phyloP scores from a whole-genome alignment of 345 rosid species.

The Gossypium herbaceum region DNA sequence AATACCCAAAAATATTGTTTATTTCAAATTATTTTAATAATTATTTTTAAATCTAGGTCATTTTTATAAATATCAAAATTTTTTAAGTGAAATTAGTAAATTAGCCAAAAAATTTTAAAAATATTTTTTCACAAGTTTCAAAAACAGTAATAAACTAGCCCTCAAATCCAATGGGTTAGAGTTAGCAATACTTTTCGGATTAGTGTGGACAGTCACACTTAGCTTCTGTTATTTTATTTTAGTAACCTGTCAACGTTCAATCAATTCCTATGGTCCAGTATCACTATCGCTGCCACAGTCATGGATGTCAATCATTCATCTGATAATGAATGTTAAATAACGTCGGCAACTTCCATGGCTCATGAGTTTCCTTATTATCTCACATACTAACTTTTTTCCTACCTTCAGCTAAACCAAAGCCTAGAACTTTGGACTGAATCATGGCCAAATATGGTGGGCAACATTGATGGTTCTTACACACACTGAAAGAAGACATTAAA shows the following conservation, averaged over 20 bases:
- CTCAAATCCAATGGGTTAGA: no score
- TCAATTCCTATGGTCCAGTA: neutral
- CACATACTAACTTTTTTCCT: neutral
- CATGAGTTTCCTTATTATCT: neutral
- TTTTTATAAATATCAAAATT: no score
- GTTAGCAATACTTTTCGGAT: no score
- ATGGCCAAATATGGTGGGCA: constrained; percentile 34
- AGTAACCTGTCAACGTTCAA: neutral
- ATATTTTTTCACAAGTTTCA: no score
- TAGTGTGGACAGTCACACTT: no score
- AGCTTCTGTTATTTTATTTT: no score
- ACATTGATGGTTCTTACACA: constrained; percentile 41
- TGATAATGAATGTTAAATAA: neutral
- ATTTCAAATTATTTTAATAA: no score
- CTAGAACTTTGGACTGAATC: neutral
- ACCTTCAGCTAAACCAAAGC: neutral
- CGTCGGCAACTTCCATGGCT: neutral
- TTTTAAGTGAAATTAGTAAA: no score
- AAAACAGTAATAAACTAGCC: no score
- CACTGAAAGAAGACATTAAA: constrained; percentile 47
- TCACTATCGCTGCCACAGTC: neutral
- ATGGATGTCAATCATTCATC: neutral
- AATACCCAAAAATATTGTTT: no score
- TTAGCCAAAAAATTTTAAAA: no score
- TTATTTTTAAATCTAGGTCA: accelerated